A percentile compares a stretch with the other conserved stretches of the same genome.
Evolutionary conservation across 1,284 basidiomycete genomes (phyloP).

Genomic region (Veloboletus limbatus): DNA sequence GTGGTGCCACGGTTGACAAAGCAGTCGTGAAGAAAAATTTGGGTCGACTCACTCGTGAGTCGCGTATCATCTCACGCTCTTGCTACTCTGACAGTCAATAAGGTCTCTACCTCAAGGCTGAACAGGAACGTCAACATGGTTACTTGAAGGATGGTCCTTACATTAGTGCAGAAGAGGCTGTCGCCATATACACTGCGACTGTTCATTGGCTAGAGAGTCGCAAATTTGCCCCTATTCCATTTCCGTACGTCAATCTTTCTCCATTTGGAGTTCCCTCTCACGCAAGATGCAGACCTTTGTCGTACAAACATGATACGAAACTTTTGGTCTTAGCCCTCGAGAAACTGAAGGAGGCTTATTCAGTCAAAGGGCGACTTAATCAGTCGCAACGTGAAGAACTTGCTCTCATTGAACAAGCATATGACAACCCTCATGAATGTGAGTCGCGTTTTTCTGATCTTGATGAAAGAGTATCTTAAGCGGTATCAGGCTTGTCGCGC

Average conservation of each 20-base stretch:
- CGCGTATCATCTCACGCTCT: conserved; percentile 2
- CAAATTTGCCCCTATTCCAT: conserved; percentile 96
- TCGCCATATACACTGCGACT: conserved; percentile 95
- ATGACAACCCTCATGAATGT: conserved; percentile 93
- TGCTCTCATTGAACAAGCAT: conserved; percentile 95
- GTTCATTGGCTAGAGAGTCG: conserved; percentile 97
- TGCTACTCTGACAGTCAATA: conserved; percentile 10
- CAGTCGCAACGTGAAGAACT: conserved; percentile 96
- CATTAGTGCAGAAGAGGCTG: conserved; percentile 95
- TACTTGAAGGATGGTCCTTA: conserved; percentile 98
- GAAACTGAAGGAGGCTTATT: conserved; percentile 97
- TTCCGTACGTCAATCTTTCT: conserved; percentile 63
- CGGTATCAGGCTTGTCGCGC: conserved; percentile 72
- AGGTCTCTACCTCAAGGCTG: conserved; percentile 93
- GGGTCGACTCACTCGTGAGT: conserved; percentile 79
- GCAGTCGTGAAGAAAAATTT: conserved; percentile 97
- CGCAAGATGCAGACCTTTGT: conserved; percentile 64
- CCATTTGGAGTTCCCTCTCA: not conserved
- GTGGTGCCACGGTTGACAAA: conserved; percentile 98
- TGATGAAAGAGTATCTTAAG: conserved; percentile 1
- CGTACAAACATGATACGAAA: conserved; percentile 98
- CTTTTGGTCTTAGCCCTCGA: conserved; percentile 91
- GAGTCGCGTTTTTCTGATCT: conserved; percentile 16
- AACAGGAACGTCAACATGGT: conserved; percentile 95
- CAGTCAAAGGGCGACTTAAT: conserved; percentile 94